These are phyloP conservation scores for Telopea speciosissima DNA, from an alignment of 177 flowering plant genomes.

Conservation along the genomic window DNA sequence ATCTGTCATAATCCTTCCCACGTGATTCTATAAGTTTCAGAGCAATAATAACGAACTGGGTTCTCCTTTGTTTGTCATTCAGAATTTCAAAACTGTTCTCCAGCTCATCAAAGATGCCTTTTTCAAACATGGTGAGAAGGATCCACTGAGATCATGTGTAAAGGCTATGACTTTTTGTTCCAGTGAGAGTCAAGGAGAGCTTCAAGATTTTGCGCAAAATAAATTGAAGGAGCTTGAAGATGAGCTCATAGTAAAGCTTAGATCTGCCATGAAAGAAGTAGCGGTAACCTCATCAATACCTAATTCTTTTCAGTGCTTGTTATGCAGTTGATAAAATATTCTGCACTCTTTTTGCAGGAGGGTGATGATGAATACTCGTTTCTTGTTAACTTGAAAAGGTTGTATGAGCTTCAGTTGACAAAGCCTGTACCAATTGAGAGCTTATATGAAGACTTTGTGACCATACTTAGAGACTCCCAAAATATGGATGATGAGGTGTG, in stretches of 20 bases:
- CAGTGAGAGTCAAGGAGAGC: constrained; percentile 72
- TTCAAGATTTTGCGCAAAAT: constrained; percentile 74
- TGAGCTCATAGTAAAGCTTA: constrained; percentile 67
- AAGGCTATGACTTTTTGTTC: constrained; percentile 76
- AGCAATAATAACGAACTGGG: neutral
- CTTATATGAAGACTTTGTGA: constrained; percentile 52
- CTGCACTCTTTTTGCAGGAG: constrained; percentile 42
- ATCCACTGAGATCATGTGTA: constrained; percentile 78
- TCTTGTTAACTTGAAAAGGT: constrained; percentile 83
- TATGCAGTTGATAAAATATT: constrained; percentile 5
- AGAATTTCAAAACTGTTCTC: constrained; percentile 75
- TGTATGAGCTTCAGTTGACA: constrained; percentile 86
- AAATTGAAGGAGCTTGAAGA: constrained; percentile 83
- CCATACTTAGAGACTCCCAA: constrained; percentile 38
- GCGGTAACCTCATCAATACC: constrained; percentile 34
- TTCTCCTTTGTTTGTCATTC: constrained; percentile 21
- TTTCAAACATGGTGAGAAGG: constrained; percentile 94
- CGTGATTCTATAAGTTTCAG: neutral
- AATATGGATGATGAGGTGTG: constrained; percentile 74
- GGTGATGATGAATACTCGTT: constrained; percentile 91
- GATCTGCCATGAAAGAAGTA: constrained; percentile 69
- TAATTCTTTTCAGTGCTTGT: constrained; percentile 5
- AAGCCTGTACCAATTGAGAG: constrained; percentile 56
- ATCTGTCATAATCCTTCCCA: constrained; percentile 8
- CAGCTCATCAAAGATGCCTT: constrained; percentile 81